A percentile compares a stretch with the other conserved stretches of the same genome.
These are phyloP conservation scores for Pistacia atlantica DNA, from an alignment of 345 rosid species.

Conservation along the genomic window DNA sequence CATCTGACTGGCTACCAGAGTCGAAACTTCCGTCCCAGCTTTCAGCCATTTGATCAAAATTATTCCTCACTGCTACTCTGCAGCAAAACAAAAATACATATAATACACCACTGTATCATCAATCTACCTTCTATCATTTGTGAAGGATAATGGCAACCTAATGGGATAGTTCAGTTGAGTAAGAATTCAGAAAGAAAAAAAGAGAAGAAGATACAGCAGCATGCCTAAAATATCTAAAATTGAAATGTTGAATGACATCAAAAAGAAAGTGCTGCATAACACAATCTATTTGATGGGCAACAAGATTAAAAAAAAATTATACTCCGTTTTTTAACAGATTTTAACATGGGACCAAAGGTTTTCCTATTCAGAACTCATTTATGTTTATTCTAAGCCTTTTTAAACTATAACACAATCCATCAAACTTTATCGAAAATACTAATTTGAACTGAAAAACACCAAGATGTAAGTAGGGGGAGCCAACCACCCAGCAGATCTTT, in stretches of 20 bases:
- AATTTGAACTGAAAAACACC: background rate
- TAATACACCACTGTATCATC: background rate
- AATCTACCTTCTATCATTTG: background rate
- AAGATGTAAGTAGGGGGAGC: no score
- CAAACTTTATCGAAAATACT: background rate
- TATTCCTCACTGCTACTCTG: conserved; percentile 25
- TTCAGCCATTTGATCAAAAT: conserved; percentile 49
- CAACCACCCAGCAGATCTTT: background rate
- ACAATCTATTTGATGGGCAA: background rate
- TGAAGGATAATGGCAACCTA: background rate
- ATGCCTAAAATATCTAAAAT: background rate
- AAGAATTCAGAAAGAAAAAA: background rate
- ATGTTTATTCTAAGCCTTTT: background rate
- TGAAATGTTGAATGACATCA: background rate
- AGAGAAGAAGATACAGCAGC: background rate
- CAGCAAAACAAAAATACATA: conserved; percentile 11
- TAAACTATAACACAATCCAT: background rate
- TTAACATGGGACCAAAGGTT: background rate
- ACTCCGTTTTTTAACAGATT: background rate
- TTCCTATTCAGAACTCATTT: background rate
- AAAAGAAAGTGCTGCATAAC: background rate
- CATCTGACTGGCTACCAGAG: conserved; percentile 73
- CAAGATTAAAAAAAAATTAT: background rate
- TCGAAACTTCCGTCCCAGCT: conserved; percentile 71
- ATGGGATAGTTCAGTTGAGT: background rate